Evolutionary conservation across 768 basidiomycete genomes (phyloP).

Genomic region (Fomitopsis pulvina): DNA sequence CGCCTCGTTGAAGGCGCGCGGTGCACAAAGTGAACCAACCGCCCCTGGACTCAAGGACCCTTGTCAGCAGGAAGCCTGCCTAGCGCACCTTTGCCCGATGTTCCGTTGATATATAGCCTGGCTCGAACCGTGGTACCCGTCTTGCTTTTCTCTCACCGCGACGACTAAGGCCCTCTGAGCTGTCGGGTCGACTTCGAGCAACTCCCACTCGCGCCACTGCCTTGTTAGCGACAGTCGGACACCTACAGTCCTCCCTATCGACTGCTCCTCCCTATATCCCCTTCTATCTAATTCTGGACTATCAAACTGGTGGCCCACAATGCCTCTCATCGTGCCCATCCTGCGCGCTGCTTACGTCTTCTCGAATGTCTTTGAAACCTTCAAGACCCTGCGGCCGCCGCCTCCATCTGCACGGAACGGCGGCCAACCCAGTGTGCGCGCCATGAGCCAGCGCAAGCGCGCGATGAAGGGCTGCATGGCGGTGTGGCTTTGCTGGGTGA

Average conservation of each 20-base stretch:
- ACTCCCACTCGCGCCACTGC: too few relatives aligned
- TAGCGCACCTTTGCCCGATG: neutral
- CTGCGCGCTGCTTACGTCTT: conserved; percentile 69
- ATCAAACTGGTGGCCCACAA: conserved; percentile 20
- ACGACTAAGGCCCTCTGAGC: too few relatives aligned
- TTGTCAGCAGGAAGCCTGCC: neutral
- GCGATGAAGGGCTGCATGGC: conserved; percentile 81
- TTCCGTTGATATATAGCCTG: neutral
- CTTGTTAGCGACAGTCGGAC: neutral
- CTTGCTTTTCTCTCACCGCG: neutral
- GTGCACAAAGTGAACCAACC: neutral
- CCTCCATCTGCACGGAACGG: conserved; percentile 45
- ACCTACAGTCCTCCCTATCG: neutral
- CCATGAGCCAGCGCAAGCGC: conserved; percentile 70
- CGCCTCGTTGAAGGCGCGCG: conserved; percentile 8
- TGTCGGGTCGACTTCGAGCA: too few relatives aligned
- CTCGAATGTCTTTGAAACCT: conserved; percentile 77
- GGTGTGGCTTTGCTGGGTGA: conserved; percentile 84
- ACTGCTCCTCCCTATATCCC: neutral
- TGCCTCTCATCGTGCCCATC: conserved; percentile 63
- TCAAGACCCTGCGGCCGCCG: conserved; percentile 72
- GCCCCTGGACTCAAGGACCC: neutral
- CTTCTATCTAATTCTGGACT: neutral
- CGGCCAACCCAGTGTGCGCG: conserved; percentile 58
- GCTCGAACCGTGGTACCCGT: neutral